phyloP scores from a whole-genome alignment of 805 yeast species.

The Metschnikowia colocasiae region DNA sequence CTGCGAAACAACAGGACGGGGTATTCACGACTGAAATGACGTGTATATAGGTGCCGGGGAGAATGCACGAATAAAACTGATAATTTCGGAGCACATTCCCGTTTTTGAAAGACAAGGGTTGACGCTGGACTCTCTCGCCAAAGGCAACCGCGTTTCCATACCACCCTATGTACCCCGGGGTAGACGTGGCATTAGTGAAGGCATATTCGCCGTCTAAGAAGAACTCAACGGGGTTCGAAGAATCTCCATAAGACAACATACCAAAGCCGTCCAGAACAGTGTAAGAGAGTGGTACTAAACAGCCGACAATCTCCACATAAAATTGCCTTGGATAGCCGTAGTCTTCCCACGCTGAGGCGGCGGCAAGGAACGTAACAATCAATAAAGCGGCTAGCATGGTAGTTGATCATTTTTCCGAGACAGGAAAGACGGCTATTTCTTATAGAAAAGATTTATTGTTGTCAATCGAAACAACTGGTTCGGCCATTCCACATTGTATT shows the following conservation, averaged over 20 bases:
- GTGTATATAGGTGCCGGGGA: not conserved
- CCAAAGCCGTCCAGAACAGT: not conserved
- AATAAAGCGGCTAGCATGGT: too few species aligned
- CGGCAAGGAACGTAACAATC: too few species aligned
- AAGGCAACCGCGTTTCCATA: not conserved
- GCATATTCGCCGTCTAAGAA: not conserved
- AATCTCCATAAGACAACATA: not conserved
- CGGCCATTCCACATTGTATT: too few species aligned
- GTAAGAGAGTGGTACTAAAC: not conserved
- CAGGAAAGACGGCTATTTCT: too few species aligned
- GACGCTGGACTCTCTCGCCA: not conserved
- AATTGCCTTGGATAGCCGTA: not conserved
- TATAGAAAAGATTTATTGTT: too few species aligned
- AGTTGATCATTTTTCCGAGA: too few species aligned
- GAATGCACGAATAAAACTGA: not conserved
- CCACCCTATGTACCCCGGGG: not conserved
- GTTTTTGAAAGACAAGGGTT: not conserved
- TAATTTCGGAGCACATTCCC: not conserved
- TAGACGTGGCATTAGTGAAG: not conserved
- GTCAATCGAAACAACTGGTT: too few species aligned
- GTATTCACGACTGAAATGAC: too few species aligned
- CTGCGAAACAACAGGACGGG: not conserved
- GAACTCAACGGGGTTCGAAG: not conserved
- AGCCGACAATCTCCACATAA: not conserved
- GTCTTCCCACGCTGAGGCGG: too few species aligned